Percentiles rank a stretch among this genome's conserved stretches.
Conservation (phyloP, 495 filamentous ascomycete species). For the Tuber umbilicatum region DNA sequence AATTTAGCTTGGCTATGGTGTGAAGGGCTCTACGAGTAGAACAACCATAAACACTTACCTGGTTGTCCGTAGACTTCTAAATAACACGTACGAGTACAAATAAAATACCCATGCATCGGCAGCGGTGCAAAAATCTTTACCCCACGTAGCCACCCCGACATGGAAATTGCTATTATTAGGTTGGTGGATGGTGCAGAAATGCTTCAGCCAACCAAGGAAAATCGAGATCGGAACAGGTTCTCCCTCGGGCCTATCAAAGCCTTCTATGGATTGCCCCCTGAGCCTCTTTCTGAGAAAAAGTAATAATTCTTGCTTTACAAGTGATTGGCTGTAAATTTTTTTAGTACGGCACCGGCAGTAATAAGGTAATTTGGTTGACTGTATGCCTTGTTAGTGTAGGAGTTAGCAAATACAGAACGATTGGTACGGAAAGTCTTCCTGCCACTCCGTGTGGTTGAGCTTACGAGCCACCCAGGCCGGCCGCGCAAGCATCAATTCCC, state of each 20-base stretch:
- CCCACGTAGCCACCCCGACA: slow-evolving; percentile 1
- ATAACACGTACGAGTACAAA: background rate
- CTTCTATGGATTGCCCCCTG: background rate
- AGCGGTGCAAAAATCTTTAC: background rate
- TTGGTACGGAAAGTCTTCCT: background rate
- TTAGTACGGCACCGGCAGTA: too few relatives aligned
- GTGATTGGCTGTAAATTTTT: background rate
- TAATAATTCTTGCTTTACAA: background rate
- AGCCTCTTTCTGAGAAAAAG: background rate
- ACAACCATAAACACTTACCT: background rate
- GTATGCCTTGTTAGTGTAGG: background rate
- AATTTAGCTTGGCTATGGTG: background rate
- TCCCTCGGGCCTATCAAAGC: background rate
- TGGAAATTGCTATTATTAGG: background rate
- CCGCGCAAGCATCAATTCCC: background rate
- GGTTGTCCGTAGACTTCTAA: background rate
- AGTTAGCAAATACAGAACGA: background rate
- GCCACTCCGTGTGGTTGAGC: background rate
- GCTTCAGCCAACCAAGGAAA: background rate
- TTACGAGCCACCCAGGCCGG: background rate
- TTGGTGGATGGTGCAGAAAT: background rate
- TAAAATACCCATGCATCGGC: background rate
- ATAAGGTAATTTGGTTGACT: background rate
- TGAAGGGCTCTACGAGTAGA: background rate
- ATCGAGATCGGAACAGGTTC: background rate